Conservation (phyloP, 805 yeast genomes). For the Pichia nanzhaoensis region DNA sequence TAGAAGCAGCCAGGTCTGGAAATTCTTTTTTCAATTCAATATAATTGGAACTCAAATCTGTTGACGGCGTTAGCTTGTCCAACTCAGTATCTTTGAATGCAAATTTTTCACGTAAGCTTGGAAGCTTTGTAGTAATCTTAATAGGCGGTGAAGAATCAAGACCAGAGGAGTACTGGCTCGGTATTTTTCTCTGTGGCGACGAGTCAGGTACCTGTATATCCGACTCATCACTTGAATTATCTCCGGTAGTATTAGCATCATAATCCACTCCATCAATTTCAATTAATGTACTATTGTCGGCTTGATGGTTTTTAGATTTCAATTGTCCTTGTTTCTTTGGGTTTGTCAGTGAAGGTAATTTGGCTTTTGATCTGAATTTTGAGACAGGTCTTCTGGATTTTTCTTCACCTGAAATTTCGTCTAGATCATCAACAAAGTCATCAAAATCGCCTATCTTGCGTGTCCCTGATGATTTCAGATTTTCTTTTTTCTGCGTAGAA, state of each 20-base stretch:
- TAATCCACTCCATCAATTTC: background rate
- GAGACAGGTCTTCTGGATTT: too few relatives aligned
- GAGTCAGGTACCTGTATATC: conserved; percentile 45
- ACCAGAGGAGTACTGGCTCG: conserved; percentile 9
- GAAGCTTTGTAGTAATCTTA: conserved; percentile 21
- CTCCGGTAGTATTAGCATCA: background rate
- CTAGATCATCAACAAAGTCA: too few relatives aligned
- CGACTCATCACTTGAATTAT: conserved; percentile 16
- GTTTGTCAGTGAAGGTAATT: too few relatives aligned
- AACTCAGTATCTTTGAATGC: conserved; percentile 25
- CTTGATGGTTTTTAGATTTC: background rate
- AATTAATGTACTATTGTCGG: background rate
- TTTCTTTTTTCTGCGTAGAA: background rate
- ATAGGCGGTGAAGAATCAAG: conserved; percentile 22
- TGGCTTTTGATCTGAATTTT: too few relatives aligned
- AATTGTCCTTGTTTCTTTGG: background rate
- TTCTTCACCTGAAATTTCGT: too few relatives aligned
- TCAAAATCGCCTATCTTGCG: background rate
- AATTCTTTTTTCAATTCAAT: conserved; percentile 27
- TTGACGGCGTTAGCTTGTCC: background rate
- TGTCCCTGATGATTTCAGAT: background rate
- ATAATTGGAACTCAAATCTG: conserved; percentile 19
- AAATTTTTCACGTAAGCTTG: conserved; percentile 36
- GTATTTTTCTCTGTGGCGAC: conserved; percentile 30
- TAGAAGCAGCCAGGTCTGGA: conserved; percentile 27